Evolutionary conservation across 2,329 filamentous ascomycete species (phyloP).

Genomic region (Fusarium buxicola): DNA sequence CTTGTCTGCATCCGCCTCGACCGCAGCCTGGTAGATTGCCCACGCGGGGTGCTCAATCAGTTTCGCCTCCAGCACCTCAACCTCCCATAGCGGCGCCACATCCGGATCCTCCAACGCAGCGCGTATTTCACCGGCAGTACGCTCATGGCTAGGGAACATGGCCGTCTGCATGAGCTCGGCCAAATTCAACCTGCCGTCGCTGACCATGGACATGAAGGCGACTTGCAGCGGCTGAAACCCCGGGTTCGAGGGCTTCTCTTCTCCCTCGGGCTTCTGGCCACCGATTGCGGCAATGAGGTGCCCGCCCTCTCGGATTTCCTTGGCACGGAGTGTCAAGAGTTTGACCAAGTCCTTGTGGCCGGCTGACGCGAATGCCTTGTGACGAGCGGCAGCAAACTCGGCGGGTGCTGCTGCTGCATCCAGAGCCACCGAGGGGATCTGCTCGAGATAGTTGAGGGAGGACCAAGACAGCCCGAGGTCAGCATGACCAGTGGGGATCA

Average conservation of each 20-base stretch:
- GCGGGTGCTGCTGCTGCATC: constrained; percentile 13
- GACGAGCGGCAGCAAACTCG: constrained; percentile 13
- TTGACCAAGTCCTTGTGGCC: constrained; percentile 11
- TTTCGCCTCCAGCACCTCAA: constrained; percentile 1
- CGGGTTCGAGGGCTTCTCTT: not conserved
- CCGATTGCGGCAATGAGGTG: constrained; percentile 4
- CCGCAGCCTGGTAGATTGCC: not conserved
- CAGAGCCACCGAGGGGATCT: not conserved
- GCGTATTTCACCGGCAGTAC: accelerated
- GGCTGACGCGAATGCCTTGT: constrained; percentile 4
- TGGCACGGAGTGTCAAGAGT: not conserved
- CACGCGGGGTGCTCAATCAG: constrained; percentile 12
- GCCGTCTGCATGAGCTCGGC: constrained; percentile 10
- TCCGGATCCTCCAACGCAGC: not conserved
- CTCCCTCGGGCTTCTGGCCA: constrained; percentile 1
- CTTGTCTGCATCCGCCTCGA: accelerated
- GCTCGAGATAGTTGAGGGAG: constrained; percentile 14
- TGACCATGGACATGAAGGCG: constrained; percentile 7
- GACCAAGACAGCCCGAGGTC: constrained; percentile 19
- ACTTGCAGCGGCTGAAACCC: not conserved
- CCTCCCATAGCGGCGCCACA: constrained; percentile 1
- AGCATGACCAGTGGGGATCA: not conserved
- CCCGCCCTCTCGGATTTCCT: not conserved
- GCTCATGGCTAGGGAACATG: constrained; percentile 12
- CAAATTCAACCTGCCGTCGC: not conserved